Evolutionary conservation across 2,329 filamentous ascomycete species (phyloP), one percentile per base, ranked within the genome.

Genomic region (Fusarium anguioides): DNA sequence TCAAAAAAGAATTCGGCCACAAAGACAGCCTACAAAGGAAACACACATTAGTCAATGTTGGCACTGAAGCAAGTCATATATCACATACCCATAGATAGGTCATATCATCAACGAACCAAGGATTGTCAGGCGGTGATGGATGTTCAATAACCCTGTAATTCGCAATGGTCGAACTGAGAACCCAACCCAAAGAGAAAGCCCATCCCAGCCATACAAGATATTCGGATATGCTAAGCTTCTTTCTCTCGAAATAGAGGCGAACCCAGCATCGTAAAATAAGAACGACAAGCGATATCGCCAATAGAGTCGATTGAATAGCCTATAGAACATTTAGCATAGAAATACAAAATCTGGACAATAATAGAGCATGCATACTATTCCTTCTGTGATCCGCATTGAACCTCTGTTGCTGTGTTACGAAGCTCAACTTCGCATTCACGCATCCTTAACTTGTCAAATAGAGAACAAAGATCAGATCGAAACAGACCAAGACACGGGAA

Each of bases 1-100:
- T 64, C 60, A 8, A 64, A 64, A 6, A 51, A 41, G 14, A 60
- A 64, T 10, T 49, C 36, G 2, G 60, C 60, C 8, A 33, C 14
- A 6, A 44, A 64, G 14, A 64, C 53, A 5, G 12, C 29, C 61
- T 64, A 17, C n/a, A 8, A 5, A 17, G 29, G 15, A 3, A 3
- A 33, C n/a, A n/a, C n/a, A 33, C 27, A 17, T 17, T 6, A 27
- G 11, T 33, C 15, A 33, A 17, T 14, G 4, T 33, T 17, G n/a
- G n/a, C n/a, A n/a, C n/a, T n/a, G n/a, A n/a, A n/a, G n/a, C n/a
- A n/a, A n/a, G n/a, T n/a, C n/a, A n/a, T n/a, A n/a, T n/a, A n/a
- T 9, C 12, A 37, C 49, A 7, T 3, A 58, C 60, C 39, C 58
- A 64, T 0, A 46, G 15, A 2, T 58, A 63, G 1, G 8, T 11